phyloP scores from a whole-genome alignment of 768 basidiomycete species.

The Suillus subalutaceus region DNA sequence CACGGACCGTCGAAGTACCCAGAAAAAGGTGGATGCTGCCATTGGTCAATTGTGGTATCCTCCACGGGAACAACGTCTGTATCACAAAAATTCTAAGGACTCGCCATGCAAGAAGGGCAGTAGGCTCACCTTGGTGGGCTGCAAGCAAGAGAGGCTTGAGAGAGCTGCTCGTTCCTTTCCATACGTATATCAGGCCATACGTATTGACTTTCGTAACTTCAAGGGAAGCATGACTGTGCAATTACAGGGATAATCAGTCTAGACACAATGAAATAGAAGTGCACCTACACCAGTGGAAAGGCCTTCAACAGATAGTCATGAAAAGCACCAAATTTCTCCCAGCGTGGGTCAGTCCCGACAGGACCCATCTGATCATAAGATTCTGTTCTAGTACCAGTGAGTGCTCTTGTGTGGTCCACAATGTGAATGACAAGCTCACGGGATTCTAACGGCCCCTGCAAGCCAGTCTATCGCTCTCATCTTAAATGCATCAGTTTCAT shows the following conservation, averaged over 20 bases:
- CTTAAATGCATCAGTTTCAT: constrained; percentile 40
- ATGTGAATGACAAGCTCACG: constrained; percentile 31
- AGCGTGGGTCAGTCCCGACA: constrained; percentile 52
- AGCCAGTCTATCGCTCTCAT: constrained; percentile 39
- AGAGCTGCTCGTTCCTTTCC: constrained; percentile 51
- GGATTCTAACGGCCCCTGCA: constrained; percentile 43
- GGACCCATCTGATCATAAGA: constrained; percentile 52
- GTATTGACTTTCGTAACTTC: constrained; percentile 62
- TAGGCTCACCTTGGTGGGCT: constrained; percentile 52
- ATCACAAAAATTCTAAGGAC: neutral
- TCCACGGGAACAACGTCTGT: constrained; percentile 73
- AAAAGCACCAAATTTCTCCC: constrained; percentile 56
- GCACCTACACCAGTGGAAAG: constrained; percentile 63
- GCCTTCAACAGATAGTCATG: constrained; percentile 56
- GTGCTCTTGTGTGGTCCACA: neutral
- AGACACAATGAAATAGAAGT: neutral
- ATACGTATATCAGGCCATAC: constrained; percentile 60
- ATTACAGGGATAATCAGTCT: neutral
- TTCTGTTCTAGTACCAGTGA: constrained; percentile 44
- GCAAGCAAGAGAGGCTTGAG: constrained; percentile 60
- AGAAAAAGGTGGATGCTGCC: constrained; percentile 66
- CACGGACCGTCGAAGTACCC: constrained; percentile 57
- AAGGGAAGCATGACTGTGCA: constrained; percentile 48
- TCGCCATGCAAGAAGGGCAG: neutral
- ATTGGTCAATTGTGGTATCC: constrained; percentile 53